Conservation (phyloP, 768 basidiomycete genomes). For the Pulveroboletus sp. region DNA sequence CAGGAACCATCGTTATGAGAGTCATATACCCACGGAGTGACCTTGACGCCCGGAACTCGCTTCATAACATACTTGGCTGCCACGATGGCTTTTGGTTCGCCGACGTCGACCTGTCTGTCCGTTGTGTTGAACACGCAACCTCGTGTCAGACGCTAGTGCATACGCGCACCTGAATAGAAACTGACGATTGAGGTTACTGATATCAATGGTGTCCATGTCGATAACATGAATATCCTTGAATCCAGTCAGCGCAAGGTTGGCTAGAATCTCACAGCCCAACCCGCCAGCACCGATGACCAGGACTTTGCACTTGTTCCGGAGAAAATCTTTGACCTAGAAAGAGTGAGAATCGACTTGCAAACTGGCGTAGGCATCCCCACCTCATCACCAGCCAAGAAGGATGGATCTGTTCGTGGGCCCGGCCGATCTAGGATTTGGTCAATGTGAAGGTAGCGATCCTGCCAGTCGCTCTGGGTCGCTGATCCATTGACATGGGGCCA, state of each 20-base stretch:
- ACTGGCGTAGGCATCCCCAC: conserved; percentile 38
- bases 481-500: conserved; percentile 33
- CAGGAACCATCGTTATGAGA: neutral
- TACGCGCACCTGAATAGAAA: conserved; percentile 84
- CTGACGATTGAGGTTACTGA: conserved; percentile 97
- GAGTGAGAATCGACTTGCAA: neutral
- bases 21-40: conserved; percentile 74
- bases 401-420: conserved; percentile 86
- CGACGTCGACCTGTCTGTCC: conserved; percentile 80
- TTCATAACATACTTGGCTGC: conserved; percentile 98
- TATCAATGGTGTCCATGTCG: conserved; percentile 99
- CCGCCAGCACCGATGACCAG: conserved; percentile 98
- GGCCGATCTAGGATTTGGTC: conserved; percentile 82
- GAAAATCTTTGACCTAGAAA: conserved; percentile 77
- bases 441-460: conserved; percentile 70
- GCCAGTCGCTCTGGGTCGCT: conserved; percentile 42
- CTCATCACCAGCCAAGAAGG: conserved; percentile 75
- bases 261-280: conserved; percentile 94
- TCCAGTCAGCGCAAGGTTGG: conserved; percentile 91
- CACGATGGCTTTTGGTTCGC: conserved; percentile 86
- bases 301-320: conserved; percentile 82
- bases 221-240: conserved; percentile 99
- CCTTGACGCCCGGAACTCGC: conserved; percentile 91
- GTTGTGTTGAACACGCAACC: neutral
- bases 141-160: neutral